phyloP scores from a whole-genome alignment of 2,329 filamentous ascomycete genomes.

The Chlorencoelia australis region DNA sequence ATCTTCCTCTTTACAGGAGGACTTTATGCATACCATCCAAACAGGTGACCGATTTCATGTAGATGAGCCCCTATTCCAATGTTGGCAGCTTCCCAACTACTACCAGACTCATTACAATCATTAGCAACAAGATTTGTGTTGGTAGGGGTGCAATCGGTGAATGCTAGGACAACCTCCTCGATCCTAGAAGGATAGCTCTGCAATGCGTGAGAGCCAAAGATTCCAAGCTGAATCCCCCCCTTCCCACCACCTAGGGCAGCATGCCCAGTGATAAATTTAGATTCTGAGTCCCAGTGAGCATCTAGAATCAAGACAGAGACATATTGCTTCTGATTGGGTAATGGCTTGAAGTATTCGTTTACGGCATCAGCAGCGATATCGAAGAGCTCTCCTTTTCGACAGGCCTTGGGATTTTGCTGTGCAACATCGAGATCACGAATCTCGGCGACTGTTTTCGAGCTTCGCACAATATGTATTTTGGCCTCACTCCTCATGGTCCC shows the following conservation, averaged over 20 bases:
- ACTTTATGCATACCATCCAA: too few relatives aligned
- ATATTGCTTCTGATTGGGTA: constrained; percentile 73
- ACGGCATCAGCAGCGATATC: constrained; percentile 69
- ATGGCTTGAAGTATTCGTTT: constrained; percentile 62
- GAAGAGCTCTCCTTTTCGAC: constrained; percentile 64
- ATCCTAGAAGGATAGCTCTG: constrained; percentile 85
- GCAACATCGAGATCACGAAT: constrained; percentile 68
- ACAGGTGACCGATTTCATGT: constrained; percentile 81
- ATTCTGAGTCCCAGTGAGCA: constrained; percentile 70
- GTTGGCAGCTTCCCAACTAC: constrained; percentile 91
- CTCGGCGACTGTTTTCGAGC: constrained; percentile 75
- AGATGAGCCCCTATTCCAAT: constrained; percentile 89
- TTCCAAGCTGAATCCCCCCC: constrained; percentile 69
- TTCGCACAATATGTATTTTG: constrained; percentile 75
- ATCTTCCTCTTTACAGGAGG: too few relatives aligned
- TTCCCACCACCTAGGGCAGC: constrained; percentile 71
- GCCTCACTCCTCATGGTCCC: constrained; percentile 81
- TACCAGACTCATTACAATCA: constrained; percentile 77
- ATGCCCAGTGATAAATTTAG: constrained; percentile 66
- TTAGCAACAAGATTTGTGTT: constrained; percentile 74
- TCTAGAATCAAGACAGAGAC: constrained; percentile 83
- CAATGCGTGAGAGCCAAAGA: constrained; percentile 86
- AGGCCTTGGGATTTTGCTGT: constrained; percentile 64
- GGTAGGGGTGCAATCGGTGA: constrained; percentile 82
- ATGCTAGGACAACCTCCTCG: constrained; percentile 82